These are phyloP conservation scores for Monilinia polystroma DNA, from an alignment of 2,329 filamentous ascomycete species.

Conservation along the genomic window DNA sequence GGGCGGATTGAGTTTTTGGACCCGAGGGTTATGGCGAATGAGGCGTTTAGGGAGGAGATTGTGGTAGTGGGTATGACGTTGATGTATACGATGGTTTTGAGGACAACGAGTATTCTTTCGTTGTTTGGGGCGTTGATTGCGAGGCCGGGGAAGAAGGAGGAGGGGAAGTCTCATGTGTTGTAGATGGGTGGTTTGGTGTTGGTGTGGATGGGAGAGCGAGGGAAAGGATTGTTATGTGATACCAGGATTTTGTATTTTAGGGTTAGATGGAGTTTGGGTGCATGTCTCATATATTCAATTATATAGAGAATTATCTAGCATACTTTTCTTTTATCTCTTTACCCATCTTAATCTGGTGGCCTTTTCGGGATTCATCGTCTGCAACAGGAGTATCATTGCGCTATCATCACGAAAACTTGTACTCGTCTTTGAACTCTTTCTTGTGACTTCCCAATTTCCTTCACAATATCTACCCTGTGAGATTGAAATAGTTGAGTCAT, in stretches of 20 bases:
- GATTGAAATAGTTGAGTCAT: neutral
- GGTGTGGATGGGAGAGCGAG: neutral
- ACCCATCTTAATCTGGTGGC: neutral
- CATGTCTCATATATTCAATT: too few relatives aligned
- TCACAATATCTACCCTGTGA: neutral
- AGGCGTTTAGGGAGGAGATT: constrained; percentile 28
- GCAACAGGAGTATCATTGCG: neutral
- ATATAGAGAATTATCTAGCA: too few relatives aligned
- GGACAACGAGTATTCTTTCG: constrained; percentile 12
- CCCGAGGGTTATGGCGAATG: constrained; percentile 9
- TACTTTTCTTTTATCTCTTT: too few relatives aligned
- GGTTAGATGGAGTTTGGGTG: neutral
- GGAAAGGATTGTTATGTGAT: neutral
- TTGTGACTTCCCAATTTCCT: neutral
- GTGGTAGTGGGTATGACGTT: constrained; percentile 27
- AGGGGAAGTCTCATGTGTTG: neutral
- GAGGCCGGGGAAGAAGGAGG: neutral
- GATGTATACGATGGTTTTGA: constrained; percentile 28
- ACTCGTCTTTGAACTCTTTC: neutral
- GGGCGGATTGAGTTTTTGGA: constrained; percentile 4
- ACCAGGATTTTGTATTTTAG: neutral
- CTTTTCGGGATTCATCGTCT: constrained; percentile 4
- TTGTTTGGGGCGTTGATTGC: constrained; percentile 10
- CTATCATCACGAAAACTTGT: neutral
- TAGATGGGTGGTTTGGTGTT: neutral